Evolutionary conservation across 192 early-diverging fungal species (phyloP), one percentile per base, ranked within the genome.

Genomic region (Coemansia sp.): DNA sequence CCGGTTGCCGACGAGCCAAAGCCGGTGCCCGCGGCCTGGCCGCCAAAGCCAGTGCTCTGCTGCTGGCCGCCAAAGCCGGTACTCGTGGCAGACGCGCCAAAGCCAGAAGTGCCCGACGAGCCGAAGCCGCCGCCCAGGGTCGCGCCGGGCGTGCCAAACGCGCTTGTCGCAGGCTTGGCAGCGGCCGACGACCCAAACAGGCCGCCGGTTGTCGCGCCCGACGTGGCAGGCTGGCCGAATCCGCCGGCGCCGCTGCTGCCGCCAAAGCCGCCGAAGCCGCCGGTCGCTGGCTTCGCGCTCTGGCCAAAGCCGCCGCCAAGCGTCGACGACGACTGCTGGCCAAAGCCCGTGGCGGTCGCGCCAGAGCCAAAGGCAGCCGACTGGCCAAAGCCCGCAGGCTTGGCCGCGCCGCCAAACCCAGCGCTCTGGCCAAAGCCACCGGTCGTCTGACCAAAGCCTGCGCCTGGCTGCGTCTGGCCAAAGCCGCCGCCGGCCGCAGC

Each of bases 361-460:
- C 78, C 68, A 65, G 70, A 46, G 4, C 55, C 57, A 50, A 25
- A 46, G n/a, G 55, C 36, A 20, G 49, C 25, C 30, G 52, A 49
- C 55, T 27, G 39, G 25, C 68, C 74, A 64, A 78, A 76, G 0
- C 65, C 74, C 11, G 49, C 24, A 8, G 49, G 20, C 9, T 25
- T 51, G 22, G 49, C 49, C 20, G 68, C 66, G 8, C 59, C 46
- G 7, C 72, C 61, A 18, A 56, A 58, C 13, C 58, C 53, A 25
- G 69, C 16, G 42, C 60, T 53, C 62, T 65, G 65, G 14, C 83
- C 79, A 61, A 80, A 77, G 16, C 82, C 76, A 29, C 55, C 28
- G n/a, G 65, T 56, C n/a, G n/a, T n/a, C 0, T 73, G 54, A 13
- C 71, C 75, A n/a, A 25, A 28, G 4, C 7, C 47, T 22, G 54